phyloP scores from a whole-genome alignment of 2,329 filamentous ascomycete species.

The Monosporascus ibericus region DNA sequence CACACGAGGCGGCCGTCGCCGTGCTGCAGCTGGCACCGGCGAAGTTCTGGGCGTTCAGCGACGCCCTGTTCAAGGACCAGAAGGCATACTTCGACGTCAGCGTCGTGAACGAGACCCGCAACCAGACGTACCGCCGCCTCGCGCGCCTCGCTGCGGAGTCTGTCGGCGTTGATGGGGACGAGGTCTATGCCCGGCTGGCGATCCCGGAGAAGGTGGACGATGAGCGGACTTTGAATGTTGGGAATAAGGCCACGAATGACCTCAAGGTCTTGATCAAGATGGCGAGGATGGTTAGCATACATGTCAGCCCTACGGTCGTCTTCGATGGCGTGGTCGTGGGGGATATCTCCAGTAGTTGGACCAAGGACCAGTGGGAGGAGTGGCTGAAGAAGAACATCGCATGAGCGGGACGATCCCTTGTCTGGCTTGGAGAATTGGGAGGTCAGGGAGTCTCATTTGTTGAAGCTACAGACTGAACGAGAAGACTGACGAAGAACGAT shows the following conservation, averaged over 20 bases:
- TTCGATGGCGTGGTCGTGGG: slow-evolving; percentile 81
- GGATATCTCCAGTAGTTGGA: slow-evolving; percentile 73
- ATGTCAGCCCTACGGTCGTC: slow-evolving; percentile 86
- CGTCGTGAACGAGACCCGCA: slow-evolving; percentile 77
- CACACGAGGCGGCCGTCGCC: slow-evolving; percentile 78
- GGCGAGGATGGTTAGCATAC: slow-evolving; percentile 71
- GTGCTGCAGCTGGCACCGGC: slow-evolving; percentile 64
- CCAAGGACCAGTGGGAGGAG: slow-evolving; percentile 32
- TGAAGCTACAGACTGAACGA: no score
- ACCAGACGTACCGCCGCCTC: slow-evolving; percentile 74
- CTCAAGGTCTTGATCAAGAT: slow-evolving; percentile 80
- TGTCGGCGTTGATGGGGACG: slow-evolving; percentile 65
- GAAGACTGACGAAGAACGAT: no score
- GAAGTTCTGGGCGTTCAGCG: slow-evolving; percentile 76
- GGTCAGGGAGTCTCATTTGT: no score
- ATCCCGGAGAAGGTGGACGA: slow-evolving; percentile 61
- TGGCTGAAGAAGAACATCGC: slow-evolving; percentile 61
- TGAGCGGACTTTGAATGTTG: slow-evolving; percentile 66
- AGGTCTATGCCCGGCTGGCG: slow-evolving; percentile 62
- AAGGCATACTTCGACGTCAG: slow-evolving; percentile 76
- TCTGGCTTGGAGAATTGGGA: background rate
- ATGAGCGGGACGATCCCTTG: slow-evolving; percentile 17
- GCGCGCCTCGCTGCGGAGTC: slow-evolving; percentile 61
- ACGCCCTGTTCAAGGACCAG: slow-evolving; percentile 60
- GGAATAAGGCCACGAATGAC: slow-evolving; percentile 79